Conservation (phyloP, 371 early-diverging fungal genomes). For the Mortierella sp. region DNA sequence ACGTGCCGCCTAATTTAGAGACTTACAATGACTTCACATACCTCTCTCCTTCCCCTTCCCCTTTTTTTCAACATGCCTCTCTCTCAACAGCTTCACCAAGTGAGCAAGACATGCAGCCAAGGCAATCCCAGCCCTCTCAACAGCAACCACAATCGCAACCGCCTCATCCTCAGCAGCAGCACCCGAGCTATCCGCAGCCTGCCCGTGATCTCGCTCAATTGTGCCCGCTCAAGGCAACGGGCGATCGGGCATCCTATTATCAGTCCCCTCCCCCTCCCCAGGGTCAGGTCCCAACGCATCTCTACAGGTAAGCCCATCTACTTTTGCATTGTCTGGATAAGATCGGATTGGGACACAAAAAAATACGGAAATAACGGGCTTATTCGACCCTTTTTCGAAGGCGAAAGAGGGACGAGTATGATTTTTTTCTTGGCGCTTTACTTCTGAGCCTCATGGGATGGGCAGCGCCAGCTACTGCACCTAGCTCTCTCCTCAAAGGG, state of each 20-base stretch:
- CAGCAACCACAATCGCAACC: slow-evolving; percentile 19
- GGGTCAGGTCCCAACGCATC: slow-evolving; percentile 6
- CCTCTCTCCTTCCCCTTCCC: neutral
- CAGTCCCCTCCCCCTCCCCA: slow-evolving; percentile 17
- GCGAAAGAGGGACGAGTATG: neutral
- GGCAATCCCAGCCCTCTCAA: slow-evolving; percentile 17
- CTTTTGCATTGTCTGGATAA: neutral
- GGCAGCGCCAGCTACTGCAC: neutral
- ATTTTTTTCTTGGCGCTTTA: neutral
- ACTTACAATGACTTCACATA: slow-evolving; percentile 6
- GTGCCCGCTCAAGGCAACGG: slow-evolving; percentile 46
- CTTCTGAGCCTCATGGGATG: neutral
- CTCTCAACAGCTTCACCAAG: slow-evolving; percentile 21
- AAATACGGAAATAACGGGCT: neutral
- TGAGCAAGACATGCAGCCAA: slow-evolving; percentile 37
- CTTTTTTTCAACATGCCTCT: neutral
- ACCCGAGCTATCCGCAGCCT: slow-evolving; percentile 19
- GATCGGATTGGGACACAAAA: neutral
- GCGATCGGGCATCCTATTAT: slow-evolving; percentile 20
- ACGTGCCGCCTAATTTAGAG: slow-evolving; percentile 8
- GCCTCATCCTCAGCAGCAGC: slow-evolving; percentile 12
- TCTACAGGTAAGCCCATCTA: slow-evolving; percentile 18
- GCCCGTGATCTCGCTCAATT: slow-evolving; percentile 75
- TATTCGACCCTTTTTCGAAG: neutral
- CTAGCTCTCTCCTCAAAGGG: neutral